Conservation (phyloP, 2,329 filamentous ascomycete genomes). For the Beauveria caledonica region DNA sequence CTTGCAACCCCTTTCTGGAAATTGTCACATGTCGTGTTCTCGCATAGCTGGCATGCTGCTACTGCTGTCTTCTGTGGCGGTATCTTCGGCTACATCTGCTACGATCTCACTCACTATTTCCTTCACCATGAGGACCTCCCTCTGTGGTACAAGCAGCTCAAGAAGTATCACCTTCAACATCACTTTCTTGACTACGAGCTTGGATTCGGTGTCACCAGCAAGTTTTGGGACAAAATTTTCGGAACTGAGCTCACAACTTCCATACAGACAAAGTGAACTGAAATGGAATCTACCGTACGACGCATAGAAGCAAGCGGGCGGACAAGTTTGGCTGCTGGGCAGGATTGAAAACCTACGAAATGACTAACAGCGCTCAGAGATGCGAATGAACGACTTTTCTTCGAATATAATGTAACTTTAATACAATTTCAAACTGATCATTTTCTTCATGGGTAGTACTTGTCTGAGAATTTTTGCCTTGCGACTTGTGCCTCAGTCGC, state of each 20-base stretch:
- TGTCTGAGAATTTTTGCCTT: too few relatives aligned
- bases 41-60: constrained; percentile 75
- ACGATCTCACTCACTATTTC: constrained; percentile 98
- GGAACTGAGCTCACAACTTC: constrained; percentile 65
- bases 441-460: not conserved
- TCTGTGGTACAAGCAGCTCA: constrained; percentile 79
- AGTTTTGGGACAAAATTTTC: constrained; percentile 91
- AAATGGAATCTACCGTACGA: not conserved
- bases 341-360: not conserved
- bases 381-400: constrained; percentile 1
- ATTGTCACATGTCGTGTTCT: constrained; percentile 74
- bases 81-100: constrained; percentile 91
- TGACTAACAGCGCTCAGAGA: constrained; percentile 3
- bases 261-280: constrained; percentile 25
- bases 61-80: constrained; percentile 78
- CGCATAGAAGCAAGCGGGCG: not conserved
- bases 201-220: constrained; percentile 91
- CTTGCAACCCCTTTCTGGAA: constrained; percentile 90
- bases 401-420: not conserved
- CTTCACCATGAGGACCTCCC: constrained; percentile 91
- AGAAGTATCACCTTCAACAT: constrained; percentile 96
- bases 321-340: constrained; percentile 4
- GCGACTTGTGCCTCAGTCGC: too few relatives aligned
- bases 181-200: constrained; percentile 98
- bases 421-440: not conserved